Base-by-base conservation (phyloP, 345 rosid species). In the Eucalyptus melliodora region DNA sequence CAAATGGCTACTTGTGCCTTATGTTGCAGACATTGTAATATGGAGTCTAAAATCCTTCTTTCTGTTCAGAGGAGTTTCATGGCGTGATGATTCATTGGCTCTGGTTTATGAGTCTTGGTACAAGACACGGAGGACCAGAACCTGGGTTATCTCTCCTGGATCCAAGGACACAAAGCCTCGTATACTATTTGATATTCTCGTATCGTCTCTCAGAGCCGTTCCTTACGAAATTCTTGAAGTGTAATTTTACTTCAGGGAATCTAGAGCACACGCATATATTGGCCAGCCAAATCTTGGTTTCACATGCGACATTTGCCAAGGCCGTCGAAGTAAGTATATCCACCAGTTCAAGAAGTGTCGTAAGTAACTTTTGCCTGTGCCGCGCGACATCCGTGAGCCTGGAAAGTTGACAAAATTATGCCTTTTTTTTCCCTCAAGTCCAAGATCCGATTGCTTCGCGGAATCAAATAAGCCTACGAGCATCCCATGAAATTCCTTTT, bases 151-250 rank as follows among this genome's bases (percentile, higher is more conserved):
- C 30, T 56, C 62, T 56, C 98, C 98, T 72, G 97, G 94, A 88
- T 92, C 94, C 89, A 90, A 90, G 87, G 96, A 95, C 92, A 95
- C 91, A 88, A 92, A 90, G 91, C 98, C 98, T 49, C 94, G 95
- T 81, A 94, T 97, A 90, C 92, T 97, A 90, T 97, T 97, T 92
- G 99, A 97, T 92, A 94, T 53, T 19, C 59, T 53, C 24, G 59
- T 53, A 53, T 1, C 24, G 59, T 53, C 59, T 53, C 59, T 3
- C 24, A 53, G 56, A 53, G 56, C 59, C 59, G 59, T 0, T 53
- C 59, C 59, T 53, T 53, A 19, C 24, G 59, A 53, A 53, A 53
- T 53, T 53, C 59, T 19, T 53, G 24, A 53, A 19, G 24, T 53
- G 59, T 19, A 8, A 53, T 53, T 53, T 8, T 53, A 53, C 10